These are phyloP conservation scores for Cladosporium colombiae DNA, from an alignment of 2,329 filamentous ascomycete species.

Conservation along the genomic window DNA sequence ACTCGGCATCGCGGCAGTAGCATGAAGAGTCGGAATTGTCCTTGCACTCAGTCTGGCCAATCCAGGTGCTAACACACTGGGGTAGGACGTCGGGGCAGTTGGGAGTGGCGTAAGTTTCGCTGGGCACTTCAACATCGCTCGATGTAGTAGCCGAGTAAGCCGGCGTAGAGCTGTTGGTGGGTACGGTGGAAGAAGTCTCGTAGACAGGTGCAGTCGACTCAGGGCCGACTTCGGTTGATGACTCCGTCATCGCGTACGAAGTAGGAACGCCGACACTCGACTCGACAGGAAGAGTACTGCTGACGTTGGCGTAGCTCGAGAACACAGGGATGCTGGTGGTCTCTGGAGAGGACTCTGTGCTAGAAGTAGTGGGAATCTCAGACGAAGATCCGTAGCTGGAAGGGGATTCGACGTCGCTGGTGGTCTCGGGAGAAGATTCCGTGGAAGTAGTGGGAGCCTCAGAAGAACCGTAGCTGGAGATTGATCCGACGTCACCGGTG, in stretches of 20 bases:
- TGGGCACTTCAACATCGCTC: not conserved
- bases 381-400: not conserved
- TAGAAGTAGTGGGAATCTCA: constrained; percentile 19
- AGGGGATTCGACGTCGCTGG: constrained; percentile 8
- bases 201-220: constrained; percentile 7
- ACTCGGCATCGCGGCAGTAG: constrained; percentile 80
- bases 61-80: constrained; percentile 89
- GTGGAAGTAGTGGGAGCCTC: constrained; percentile 19
- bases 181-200: not conserved
- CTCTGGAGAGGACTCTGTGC: constrained; percentile 4
- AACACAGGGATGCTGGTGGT: constrained; percentile 13
- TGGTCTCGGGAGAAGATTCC: constrained; percentile 4
- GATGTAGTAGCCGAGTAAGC: constrained; percentile 9
- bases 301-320: constrained; percentile 18
- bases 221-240: constrained; percentile 13
- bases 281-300: constrained; percentile 9
- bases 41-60: constrained; percentile 71
- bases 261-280: not conserved
- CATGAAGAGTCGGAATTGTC: constrained; percentile 81
- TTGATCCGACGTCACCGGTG: constrained; percentile 13
- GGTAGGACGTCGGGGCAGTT: constrained; percentile 72
- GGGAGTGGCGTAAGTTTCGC: constrained; percentile 20
- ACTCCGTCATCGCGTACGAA: constrained; percentile 1
- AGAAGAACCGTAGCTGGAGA: constrained; percentile 19
- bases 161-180: constrained; percentile 14